Evolutionary conservation across 805 yeast genomes (phyloP).

Genomic region (Suhomyces vadensis): DNA sequence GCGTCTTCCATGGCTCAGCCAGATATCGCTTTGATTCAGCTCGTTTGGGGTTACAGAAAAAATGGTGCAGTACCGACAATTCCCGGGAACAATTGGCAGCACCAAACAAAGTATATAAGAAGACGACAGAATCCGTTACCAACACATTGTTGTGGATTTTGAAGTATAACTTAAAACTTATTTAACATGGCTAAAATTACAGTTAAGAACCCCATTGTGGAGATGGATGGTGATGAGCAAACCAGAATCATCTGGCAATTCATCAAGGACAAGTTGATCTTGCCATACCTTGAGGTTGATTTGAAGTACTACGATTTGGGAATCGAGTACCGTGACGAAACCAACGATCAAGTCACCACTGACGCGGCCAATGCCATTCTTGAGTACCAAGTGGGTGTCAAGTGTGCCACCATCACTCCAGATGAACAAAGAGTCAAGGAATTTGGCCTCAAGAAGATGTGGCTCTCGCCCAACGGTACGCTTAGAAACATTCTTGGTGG

Average conservation of each 20-base stretch:
- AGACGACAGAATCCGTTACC: not conserved
- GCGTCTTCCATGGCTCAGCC: conserved; percentile 1
- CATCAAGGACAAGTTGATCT: conserved; percentile 81
- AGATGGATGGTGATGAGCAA: conserved; percentile 98
- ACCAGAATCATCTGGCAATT: conserved; percentile 94
- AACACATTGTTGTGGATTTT: too few relatives aligned
- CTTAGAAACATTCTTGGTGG: conserved; percentile 95
- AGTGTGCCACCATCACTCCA: conserved; percentile 98
- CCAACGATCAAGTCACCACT: conserved; percentile 83
- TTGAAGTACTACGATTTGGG: conserved; percentile 91
- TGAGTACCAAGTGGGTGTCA: conserved; percentile 89
- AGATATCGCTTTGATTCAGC: not conserved
- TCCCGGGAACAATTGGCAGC: not conserved
- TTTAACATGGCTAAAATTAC: conserved; percentile 51
- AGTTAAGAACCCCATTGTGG: conserved; percentile 88
- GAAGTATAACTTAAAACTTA: too few relatives aligned
- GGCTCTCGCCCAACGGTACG: conserved; percentile 97
- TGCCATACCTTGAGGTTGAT: conserved; percentile 84
- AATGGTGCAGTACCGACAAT: not conserved
- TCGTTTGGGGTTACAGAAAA: not conserved
- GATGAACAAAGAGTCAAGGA: conserved; percentile 94
- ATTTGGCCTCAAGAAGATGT: conserved; percentile 89
- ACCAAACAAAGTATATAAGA: not conserved
- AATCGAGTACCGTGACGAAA: conserved; percentile 80
- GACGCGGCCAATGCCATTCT: conserved; percentile 90